These are phyloP conservation scores for Chrysosporium queenslandicum DNA, from an alignment of 2,329 filamentous ascomycete species.

Conservation along the genomic window DNA sequence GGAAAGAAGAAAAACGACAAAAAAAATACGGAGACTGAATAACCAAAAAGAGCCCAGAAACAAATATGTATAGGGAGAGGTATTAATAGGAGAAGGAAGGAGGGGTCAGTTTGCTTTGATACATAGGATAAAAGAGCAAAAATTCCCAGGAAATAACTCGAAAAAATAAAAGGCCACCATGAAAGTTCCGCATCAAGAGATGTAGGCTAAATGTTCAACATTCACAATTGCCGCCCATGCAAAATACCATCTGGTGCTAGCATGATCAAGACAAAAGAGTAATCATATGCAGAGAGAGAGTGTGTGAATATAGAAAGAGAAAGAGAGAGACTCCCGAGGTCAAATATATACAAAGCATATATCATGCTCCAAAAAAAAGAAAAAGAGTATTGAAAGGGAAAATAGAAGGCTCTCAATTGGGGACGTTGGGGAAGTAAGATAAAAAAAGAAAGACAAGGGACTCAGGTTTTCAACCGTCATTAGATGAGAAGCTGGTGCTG, in stretches of 20 bases:
- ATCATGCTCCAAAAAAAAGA: background rate
- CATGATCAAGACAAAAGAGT: background rate
- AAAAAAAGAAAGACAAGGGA: too few relatives aligned
- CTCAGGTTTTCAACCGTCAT: background rate
- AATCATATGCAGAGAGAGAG: background rate
- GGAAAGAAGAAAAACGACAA: background rate
- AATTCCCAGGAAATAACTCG: background rate
- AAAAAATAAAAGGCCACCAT: background rate
- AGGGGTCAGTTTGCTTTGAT: background rate
- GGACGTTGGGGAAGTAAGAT: too few relatives aligned
- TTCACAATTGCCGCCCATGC: slow-evolving; percentile 10
- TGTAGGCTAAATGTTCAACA: slow-evolving; percentile 3
- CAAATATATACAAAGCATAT: slow-evolving; percentile 8
- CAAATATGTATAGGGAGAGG: too few relatives aligned
- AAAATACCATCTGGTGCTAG: background rate
- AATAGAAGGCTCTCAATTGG: too few relatives aligned
- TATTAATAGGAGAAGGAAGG: background rate
- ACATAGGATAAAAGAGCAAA: background rate
- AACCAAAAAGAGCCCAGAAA: background rate
- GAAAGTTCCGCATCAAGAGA: too few relatives aligned
- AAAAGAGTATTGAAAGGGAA: background rate
- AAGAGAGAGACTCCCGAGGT: background rate
- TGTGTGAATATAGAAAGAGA: background rate
- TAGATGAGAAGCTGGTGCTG: slow-evolving; percentile 13
- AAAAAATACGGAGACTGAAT: background rate